A percentile compares a stretch with the other conserved stretches of the same genome.
Conservation (phyloP, 2,329 filamentous ascomycete species). For the Ceratocystis albifundus region DNA sequence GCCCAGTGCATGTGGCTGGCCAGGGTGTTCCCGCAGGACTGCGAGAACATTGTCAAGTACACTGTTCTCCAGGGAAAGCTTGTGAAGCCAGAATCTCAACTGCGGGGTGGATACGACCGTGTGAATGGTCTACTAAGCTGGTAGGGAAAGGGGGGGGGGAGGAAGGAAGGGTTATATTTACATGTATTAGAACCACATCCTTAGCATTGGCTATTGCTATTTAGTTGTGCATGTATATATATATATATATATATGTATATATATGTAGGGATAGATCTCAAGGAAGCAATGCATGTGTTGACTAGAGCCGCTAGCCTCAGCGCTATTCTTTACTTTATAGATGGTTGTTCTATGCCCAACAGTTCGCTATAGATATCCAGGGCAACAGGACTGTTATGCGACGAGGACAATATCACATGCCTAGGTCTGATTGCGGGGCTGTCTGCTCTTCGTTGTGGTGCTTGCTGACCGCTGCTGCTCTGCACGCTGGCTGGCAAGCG, state of each 20-base stretch:
- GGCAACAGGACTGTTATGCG: background rate
- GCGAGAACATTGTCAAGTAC: slow-evolving; percentile 80
- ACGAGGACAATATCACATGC: background rate
- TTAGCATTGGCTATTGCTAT: too few species aligned
- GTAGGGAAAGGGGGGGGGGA: slow-evolving; percentile 37
- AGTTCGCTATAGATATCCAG: background rate
- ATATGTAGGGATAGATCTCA: background rate
- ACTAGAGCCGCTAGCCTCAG: too few species aligned
- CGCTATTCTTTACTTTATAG: background rate
- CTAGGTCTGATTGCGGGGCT: background rate
- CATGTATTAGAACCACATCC: too few species aligned
- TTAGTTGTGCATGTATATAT: background rate
- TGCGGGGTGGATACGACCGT: slow-evolving; percentile 85
- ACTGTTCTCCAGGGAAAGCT: slow-evolving; percentile 90
- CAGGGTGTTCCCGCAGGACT: slow-evolving; percentile 73
- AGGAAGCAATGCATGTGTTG: too few species aligned
- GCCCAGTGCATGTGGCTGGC: slow-evolving; percentile 90
- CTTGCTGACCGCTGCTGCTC: background rate
- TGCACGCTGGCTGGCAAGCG: background rate
- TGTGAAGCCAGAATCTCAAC: slow-evolving; percentile 73
- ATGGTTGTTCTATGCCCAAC: background rate
- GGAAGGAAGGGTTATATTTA: background rate
- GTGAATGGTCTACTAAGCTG: slow-evolving; percentile 73
- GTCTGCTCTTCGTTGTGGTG: background rate
- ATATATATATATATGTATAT: background rate